Evolutionary conservation across 257 asterid species (phyloP).

Genomic region (Plantago major): DNA sequence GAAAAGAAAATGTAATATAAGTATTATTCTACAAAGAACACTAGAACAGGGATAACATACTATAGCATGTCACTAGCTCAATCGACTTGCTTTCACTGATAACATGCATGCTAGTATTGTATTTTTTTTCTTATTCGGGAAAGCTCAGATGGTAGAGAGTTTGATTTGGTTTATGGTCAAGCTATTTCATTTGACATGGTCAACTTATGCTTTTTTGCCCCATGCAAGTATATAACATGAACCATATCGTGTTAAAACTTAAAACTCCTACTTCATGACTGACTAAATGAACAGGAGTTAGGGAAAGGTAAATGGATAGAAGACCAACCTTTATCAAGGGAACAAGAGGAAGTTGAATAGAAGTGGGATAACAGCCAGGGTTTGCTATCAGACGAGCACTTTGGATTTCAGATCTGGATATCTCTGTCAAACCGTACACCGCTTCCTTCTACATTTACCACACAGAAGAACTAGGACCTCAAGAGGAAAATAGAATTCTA

Average conservation of each 20-base stretch:
- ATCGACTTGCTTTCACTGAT: too few relatives aligned
- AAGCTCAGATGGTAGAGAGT: not conserved
- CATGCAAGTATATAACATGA: not conserved
- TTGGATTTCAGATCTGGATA: conserved; percentile 57
- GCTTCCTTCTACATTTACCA: conserved; percentile 70
- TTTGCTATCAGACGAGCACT: conserved; percentile 84
- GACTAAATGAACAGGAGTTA: not conserved
- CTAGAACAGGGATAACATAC: too few relatives aligned
- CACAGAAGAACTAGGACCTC: conserved; percentile 10
- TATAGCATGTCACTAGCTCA: too few relatives aligned
- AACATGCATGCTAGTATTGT: too few relatives aligned
- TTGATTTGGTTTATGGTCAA: not conserved
- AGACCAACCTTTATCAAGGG: conserved; percentile 76
- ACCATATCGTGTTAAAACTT: conserved; percentile 7
- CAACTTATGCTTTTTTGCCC: not conserved
- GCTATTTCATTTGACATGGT: conserved; percentile 1
- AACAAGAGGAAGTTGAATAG: conserved; percentile 84
- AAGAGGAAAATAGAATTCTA: not conserved
- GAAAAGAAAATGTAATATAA: too few relatives aligned
- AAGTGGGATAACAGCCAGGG: conserved; percentile 97
- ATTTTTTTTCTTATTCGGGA: too few relatives aligned
- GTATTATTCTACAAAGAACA: too few relatives aligned
- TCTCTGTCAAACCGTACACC: conserved; percentile 87
- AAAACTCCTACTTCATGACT: not conserved
- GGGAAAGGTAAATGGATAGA: conserved; percentile 3